A percentile compares a stretch with the other conserved stretches of the same genome.
phyloP scores from a whole-genome alignment of 495 filamentous ascomycete genomes.

The Podospora australis region DNA sequence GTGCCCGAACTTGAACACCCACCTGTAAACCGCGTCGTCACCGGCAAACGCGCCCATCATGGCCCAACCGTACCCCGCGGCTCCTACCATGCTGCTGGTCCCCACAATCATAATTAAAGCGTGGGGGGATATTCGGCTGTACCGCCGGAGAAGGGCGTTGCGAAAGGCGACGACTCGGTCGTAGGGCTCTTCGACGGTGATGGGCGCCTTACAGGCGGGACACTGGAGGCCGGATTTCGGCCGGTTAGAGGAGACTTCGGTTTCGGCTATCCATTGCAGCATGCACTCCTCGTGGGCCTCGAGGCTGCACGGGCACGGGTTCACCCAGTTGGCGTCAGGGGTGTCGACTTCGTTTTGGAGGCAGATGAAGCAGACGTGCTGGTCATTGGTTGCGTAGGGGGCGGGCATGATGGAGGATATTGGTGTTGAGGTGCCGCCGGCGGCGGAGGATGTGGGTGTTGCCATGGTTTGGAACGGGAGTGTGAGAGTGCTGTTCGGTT shows the following conservation, averaged over 20 bases:
- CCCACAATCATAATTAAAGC: constrained; percentile 50
- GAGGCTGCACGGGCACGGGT: constrained; percentile 81
- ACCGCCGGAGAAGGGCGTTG: constrained; percentile 47
- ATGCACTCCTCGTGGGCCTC: constrained; percentile 88
- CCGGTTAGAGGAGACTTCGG: constrained; percentile 51
- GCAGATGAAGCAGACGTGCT: constrained; percentile 89
- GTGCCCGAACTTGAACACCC: constrained; percentile 6
- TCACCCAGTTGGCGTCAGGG: constrained; percentile 67
- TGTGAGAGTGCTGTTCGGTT: no score
- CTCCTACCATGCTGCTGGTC: constrained; percentile 43
- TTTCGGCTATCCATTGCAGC: constrained; percentile 81
- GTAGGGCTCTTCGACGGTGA: constrained; percentile 63
- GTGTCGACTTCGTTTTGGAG: constrained; percentile 66
- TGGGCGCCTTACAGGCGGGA: constrained; percentile 81
- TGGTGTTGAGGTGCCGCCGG: background rate
- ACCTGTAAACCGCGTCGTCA: constrained; percentile 21
- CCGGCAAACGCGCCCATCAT: constrained; percentile 35
- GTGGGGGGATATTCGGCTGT: constrained; percentile 51
- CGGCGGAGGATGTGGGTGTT: background rate
- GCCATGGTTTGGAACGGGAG: no score
- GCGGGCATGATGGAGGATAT: constrained; percentile 4
- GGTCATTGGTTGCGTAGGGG: constrained; percentile 20
- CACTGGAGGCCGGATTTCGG: constrained; percentile 62
- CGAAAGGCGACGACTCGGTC: constrained; percentile 59
- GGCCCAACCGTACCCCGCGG: constrained; percentile 32